Evolutionary conservation across 345 rosid species (phyloP).

Genomic region (Ceriops tagal): DNA sequence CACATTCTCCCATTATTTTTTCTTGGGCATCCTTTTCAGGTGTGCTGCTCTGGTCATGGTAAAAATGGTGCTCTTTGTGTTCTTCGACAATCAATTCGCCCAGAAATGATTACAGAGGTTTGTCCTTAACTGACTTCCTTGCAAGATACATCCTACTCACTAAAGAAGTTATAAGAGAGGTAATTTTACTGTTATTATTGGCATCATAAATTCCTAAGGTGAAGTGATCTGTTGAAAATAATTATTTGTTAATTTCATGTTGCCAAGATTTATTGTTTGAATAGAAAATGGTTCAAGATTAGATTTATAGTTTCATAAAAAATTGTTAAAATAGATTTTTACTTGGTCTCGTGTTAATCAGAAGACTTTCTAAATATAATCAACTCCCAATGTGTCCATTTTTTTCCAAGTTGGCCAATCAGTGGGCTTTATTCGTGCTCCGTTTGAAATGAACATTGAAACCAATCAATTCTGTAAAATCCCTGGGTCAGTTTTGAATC

Average conservation of each 20-base stretch:
- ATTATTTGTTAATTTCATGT: neutral
- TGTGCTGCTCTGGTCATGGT: conserved; percentile 99
- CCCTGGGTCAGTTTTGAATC: too few relatives aligned
- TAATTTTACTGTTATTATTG: neutral
- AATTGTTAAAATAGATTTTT: too few relatives aligned
- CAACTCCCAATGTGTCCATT: too few relatives aligned
- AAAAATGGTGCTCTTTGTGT: conserved; percentile 86
- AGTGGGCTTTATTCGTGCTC: too few relatives aligned
- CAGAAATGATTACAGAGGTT: conserved; percentile 97
- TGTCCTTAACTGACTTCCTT: conserved; percentile 10
- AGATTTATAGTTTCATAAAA: too few relatives aligned
- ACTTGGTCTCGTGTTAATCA: too few relatives aligned
- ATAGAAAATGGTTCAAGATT: too few relatives aligned
- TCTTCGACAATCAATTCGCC: conserved; percentile 95
- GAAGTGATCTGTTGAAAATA: neutral
- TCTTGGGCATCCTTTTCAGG: conserved; percentile 42
- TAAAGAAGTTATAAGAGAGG: neutral
- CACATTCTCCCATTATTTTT: neutral
- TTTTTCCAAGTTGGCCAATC: too few relatives aligned
- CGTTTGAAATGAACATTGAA: too few relatives aligned
- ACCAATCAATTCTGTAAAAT: too few relatives aligned
- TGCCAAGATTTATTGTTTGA: neutral
- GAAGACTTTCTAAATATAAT: too few relatives aligned
- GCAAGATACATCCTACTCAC: neutral
- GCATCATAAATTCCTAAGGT: neutral